Evolutionary conservation across 1,284 basidiomycete genomes (phyloP).

Genomic region (Exobasidium cylindrosporum): DNA sequence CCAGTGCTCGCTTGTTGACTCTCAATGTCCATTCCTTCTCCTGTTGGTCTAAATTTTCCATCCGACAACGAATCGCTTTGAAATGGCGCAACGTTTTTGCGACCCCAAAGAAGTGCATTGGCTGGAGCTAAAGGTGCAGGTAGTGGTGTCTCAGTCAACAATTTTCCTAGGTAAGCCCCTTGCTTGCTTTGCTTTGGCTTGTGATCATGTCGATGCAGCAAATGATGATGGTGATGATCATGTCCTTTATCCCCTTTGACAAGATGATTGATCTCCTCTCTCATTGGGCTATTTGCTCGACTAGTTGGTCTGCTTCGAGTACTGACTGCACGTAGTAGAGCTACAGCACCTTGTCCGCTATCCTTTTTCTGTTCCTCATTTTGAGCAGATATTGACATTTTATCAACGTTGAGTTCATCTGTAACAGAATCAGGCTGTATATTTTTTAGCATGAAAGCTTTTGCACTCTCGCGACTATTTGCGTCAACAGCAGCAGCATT

Average conservation of each 20-base stretch:
- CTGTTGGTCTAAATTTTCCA: neutral
- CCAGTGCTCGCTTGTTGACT: conserved; percentile 51
- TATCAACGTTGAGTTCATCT: neutral
- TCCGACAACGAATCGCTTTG: neutral
- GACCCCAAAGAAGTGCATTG: conserved; percentile 9
- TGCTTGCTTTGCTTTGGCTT: neutral
- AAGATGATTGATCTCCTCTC: neutral
- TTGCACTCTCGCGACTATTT: conserved; percentile 3
- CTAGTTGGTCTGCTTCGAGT: conserved; percentile 3
- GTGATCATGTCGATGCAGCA: neutral
- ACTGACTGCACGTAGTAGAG: conserved; percentile 14
- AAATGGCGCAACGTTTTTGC: neutral
- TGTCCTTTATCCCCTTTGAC: neutral
- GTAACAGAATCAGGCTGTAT: neutral
- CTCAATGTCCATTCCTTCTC: conserved; percentile 9
- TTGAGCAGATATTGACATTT: neutral
- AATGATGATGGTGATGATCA: neutral
- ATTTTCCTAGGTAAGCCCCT: neutral
- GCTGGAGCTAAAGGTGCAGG: neutral
- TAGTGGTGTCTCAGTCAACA: conserved; percentile 8
- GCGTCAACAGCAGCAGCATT: neutral
- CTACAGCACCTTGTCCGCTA: conserved; percentile 1
- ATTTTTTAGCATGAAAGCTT: neutral
- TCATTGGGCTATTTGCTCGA: conserved; percentile 4
- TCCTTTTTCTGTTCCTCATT: conserved; percentile 4